phyloP scores from a whole-genome alignment of 2,329 filamentous ascomycete genomes.

The Paecilomyces niveus region DNA sequence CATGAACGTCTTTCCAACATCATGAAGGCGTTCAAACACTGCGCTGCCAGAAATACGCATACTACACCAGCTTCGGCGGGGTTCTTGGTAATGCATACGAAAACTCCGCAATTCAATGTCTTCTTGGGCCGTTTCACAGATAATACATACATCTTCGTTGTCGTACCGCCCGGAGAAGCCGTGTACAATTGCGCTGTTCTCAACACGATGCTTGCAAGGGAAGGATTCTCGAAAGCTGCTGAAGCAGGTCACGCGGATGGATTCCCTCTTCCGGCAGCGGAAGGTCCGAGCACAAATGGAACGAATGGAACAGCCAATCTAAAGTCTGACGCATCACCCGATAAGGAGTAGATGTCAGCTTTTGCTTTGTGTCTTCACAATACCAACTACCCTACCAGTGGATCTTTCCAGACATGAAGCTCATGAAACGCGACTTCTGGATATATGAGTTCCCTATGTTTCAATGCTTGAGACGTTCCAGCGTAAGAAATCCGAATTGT shows the following conservation, averaged over 20 bases:
- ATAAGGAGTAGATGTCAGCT: not conserved
- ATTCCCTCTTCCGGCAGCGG: constrained; percentile 31
- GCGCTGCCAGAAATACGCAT: constrained; percentile 39
- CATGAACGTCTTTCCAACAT: constrained; percentile 96
- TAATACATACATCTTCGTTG: constrained; percentile 92
- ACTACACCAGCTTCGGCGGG: constrained; percentile 36
- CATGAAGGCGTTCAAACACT: constrained; percentile 97
- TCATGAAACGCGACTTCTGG: constrained; percentile 3
- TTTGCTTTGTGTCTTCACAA: not conserved
- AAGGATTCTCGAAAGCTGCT: constrained; percentile 65
- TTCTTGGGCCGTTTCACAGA: constrained; percentile 95
- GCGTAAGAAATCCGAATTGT: not conserved
- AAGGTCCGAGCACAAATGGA: constrained; percentile 17
- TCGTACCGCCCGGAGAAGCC: constrained; percentile 84
- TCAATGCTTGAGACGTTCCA: constrained; percentile 8
- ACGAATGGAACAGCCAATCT: constrained; percentile 3
- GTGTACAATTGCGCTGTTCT: constrained; percentile 84
- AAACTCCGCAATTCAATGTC: constrained; percentile 68
- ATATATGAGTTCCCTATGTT: constrained; percentile 5
- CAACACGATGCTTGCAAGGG: constrained; percentile 80
- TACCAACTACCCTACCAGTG: not conserved
- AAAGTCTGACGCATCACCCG: constrained; percentile 3
- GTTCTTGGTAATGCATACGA: constrained; percentile 42
- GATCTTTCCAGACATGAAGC: not conserved
- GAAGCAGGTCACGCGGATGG: constrained; percentile 37